Evolutionary conservation across 345 rosid genomes (phyloP).

Genomic region (Cardamine occulta): DNA sequence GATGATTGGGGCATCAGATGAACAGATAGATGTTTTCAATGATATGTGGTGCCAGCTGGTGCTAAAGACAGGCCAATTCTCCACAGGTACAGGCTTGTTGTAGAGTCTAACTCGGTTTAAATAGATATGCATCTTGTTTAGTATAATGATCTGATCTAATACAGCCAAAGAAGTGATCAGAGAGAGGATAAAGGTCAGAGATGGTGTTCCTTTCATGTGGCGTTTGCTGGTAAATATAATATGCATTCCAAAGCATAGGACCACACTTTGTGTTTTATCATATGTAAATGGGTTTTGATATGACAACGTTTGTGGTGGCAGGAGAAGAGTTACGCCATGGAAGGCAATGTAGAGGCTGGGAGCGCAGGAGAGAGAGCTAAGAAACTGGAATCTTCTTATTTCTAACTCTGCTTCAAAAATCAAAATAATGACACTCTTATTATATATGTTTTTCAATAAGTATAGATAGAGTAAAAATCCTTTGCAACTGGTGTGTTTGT

Average conservation of each 20-base stretch:
- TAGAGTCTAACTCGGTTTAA: background rate
- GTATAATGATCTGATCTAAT: conserved; percentile 3
- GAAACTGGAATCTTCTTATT: conserved; percentile 64
- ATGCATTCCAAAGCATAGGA: background rate
- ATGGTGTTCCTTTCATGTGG: conserved; percentile 82
- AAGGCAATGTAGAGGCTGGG: conserved; percentile 54
- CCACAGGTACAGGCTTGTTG: conserved; percentile 54
- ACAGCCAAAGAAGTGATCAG: conserved; percentile 65
- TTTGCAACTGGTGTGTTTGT: background rate
- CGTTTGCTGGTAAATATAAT: conserved; percentile 67
- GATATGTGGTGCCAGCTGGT: conserved; percentile 79
- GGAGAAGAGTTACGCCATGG: conserved; percentile 68
- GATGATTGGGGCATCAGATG: conserved; percentile 89
- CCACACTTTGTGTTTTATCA: conserved; percentile 7
- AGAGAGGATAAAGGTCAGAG: conserved; percentile 60
- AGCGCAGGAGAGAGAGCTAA: conserved; percentile 57
- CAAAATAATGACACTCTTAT: background rate
- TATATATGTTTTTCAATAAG: background rate
- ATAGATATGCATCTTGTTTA: conserved; percentile 6
- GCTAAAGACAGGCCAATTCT: conserved; percentile 62
- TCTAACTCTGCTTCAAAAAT: conserved; percentile 34
- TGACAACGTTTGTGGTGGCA: conserved; percentile 31
- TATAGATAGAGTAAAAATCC: background rate
- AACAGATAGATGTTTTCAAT: conserved; percentile 87
- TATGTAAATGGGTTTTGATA: background rate